phyloP scores from a whole-genome alignment of 106 monocot species.

The Apostasia shenzhenica region DNA sequence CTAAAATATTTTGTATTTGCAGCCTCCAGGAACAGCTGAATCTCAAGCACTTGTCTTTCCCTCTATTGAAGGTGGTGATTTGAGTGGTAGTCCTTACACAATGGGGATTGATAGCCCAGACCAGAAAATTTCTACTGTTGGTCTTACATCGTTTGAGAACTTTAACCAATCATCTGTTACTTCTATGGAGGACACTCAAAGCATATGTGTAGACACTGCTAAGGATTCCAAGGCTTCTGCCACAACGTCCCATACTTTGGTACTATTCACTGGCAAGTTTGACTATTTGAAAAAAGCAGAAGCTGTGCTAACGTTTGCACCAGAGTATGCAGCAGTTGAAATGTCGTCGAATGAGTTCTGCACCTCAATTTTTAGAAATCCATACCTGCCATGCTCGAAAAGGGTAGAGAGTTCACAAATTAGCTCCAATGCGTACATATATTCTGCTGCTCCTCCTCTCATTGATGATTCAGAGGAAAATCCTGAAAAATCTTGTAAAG shows the following conservation, averaged over 20 bases:
- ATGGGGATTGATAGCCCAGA: slow-evolving; percentile 47
- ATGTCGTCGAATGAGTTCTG: slow-evolving; percentile 31
- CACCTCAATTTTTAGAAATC: slow-evolving; percentile 52
- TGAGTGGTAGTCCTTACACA: slow-evolving; percentile 35
- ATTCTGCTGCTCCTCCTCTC: slow-evolving; percentile 52
- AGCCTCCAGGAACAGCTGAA: slow-evolving; percentile 94
- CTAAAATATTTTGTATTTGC: background rate
- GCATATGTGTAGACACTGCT: slow-evolving; percentile 15
- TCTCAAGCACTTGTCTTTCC: slow-evolving; percentile 51
- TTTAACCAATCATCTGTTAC: slow-evolving; percentile 24
- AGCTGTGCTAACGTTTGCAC: slow-evolving; percentile 78
- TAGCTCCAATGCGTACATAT: slow-evolving; percentile 34
- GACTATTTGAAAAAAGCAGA: slow-evolving; percentile 71
- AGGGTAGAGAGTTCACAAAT: slow-evolving; percentile 45
- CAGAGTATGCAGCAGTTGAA: slow-evolving; percentile 92
- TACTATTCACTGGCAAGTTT: slow-evolving; percentile 39
- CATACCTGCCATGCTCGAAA: slow-evolving; percentile 73
- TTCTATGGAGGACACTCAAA: slow-evolving; percentile 27
- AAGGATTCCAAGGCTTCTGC: slow-evolving; percentile 28
- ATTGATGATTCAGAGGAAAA: slow-evolving; percentile 42
- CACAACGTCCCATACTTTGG: slow-evolving; percentile 16
- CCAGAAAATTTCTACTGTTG: slow-evolving; percentile 47
- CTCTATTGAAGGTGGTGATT: slow-evolving; percentile 51
- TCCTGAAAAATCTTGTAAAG: slow-evolving; percentile 25
- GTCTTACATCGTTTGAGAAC: slow-evolving; percentile 49